Conservation (phyloP, 2,329 filamentous ascomycete species). For the Claviceps citrina region DNA sequence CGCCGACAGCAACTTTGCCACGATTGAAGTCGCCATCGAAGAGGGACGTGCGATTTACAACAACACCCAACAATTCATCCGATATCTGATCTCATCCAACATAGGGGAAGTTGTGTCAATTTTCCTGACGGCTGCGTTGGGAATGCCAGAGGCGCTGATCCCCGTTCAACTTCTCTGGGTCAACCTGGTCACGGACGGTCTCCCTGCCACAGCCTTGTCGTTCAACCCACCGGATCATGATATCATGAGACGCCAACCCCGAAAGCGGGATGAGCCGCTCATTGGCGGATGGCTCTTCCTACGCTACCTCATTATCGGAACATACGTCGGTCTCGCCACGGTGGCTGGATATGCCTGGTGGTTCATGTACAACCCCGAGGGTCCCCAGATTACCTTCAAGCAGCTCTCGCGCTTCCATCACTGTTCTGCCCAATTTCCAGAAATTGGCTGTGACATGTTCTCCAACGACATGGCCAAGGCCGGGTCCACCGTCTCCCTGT, state of each 20-base stretch:
- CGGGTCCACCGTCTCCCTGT: conserved; percentile 84
- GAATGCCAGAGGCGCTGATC: conserved; percentile 94
- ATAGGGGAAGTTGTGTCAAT: conserved; percentile 98
- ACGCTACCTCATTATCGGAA: conserved; percentile 90
- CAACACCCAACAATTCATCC: conserved; percentile 99
- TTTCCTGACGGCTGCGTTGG: conserved; percentile 87
- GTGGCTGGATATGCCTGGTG: conserved; percentile 99
- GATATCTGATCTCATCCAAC: conserved; percentile 96
- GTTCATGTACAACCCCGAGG: conserved; percentile 90
- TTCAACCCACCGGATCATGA: conserved; percentile 99
- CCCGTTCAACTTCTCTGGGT: conserved; percentile 98
- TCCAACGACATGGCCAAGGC: conserved; percentile 70
- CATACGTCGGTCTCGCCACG: conserved; percentile 85
- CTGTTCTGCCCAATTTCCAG: conserved; percentile 70
- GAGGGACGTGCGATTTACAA: conserved; percentile 98
- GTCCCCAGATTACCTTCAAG: conserved; percentile 80
- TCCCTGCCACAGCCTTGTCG: conserved; percentile 86
- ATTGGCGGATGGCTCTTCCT: conserved; percentile 95
- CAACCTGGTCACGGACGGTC: conserved; percentile 92
- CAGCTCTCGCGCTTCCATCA: conserved; percentile 88
- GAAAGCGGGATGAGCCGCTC: conserved; percentile 83
- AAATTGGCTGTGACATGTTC: conserved; percentile 90
- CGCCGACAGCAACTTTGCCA: conserved; percentile 96
- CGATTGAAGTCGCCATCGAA: conserved; percentile 88
- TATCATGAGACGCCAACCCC: conserved; percentile 83